These are phyloP conservation scores for Phytopythium ostracodes DNA, from an alignment of 352 stramenopile genomes.

Conservation along the genomic window DNA sequence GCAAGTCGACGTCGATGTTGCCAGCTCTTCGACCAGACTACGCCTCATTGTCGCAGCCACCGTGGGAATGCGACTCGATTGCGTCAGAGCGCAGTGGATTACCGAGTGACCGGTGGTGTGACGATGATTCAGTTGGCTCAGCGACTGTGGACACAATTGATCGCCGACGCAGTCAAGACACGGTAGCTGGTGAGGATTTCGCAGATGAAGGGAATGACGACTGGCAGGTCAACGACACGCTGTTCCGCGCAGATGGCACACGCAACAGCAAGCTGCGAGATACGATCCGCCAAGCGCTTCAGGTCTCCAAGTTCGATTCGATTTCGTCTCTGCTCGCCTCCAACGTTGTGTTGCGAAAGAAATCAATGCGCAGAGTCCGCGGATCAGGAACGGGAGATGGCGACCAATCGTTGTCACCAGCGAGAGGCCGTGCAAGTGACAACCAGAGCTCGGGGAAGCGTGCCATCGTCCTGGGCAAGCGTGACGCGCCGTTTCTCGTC, in stretches of 20 bases:
- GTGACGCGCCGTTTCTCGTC: conserved; percentile 56
- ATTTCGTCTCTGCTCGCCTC: conserved; percentile 83
- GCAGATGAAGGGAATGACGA: conserved; percentile 31
- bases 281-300: conserved; percentile 72
- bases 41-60: conserved; percentile 21
- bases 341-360: conserved; percentile 63
- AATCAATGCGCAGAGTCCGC: conserved; percentile 9
- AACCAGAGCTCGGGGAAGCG: conserved; percentile 21
- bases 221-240: conserved; percentile 67
- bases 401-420: neutral
- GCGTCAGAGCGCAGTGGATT: conserved; percentile 37
- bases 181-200: neutral
- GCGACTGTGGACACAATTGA: conserved; percentile 1
- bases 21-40: conserved; percentile 30
- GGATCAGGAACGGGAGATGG: neutral
- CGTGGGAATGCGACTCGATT: conserved; percentile 69
- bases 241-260: conserved; percentile 87
- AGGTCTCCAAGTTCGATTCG: conserved; percentile 89
- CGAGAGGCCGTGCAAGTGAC: conserved; percentile 7
- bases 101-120: conserved; percentile 33
- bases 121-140: conserved; percentile 13
- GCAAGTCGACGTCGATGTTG: conserved; percentile 16
- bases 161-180: conserved; percentile 12
- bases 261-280: conserved; percentile 75
- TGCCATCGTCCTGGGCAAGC: conserved; percentile 63